Base-by-base conservation (phyloP, 2,329 filamentous ascomycete genomes). In the Paraphaeosphaeria sporulosa region DNA sequence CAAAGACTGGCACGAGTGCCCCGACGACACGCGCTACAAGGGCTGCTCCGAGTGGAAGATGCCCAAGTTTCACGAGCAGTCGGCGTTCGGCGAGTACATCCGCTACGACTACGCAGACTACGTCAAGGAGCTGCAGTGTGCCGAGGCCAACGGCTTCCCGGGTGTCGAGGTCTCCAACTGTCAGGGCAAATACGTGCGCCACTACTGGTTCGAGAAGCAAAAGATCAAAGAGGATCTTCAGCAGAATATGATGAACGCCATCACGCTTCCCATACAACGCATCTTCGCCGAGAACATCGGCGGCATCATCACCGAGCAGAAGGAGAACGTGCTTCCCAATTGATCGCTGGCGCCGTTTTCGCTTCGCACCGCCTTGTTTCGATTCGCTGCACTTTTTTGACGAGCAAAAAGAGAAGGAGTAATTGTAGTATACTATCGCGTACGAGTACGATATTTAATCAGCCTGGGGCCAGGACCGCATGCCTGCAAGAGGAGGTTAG, bases 1-100 rank as follows among this genome's bases (percentile, higher is more conserved):
- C 42, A 78, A 81, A 60, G 82, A 81, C 47, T 85, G 84, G 84
- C 75, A 77, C 71, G 64, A 77, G 56, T 79, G 76, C 53, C 76
- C 76, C 1, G 73, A 77, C 9, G 71, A 77, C 52, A 65, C 65
- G 15, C 70, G 71, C 27, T 79, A 78, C 56, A 60, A 65, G 48
- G 71, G 71, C 59, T 79, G 77, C 72, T 76, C 73, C 25, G 61
- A 77, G 43, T 78, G 75, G 76, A 78, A 76, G 62, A 63, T 70
- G 59, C 73, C 74, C 32, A 73, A 69, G 48, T 77, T 78, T 63
- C 76, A 78, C 61, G 77, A 79, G 58, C 77, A 79, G 60, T 72
- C 70, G n/a, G 77, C 77, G 1, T 77, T 79, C 42, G 74, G 76
- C 62, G 74, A 79, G 44, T 77, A 73, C 62, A 69, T 79, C 49